Evolutionary conservation across 306 rosid species (phyloP).

Genomic region (Calophaca sinica): DNA sequence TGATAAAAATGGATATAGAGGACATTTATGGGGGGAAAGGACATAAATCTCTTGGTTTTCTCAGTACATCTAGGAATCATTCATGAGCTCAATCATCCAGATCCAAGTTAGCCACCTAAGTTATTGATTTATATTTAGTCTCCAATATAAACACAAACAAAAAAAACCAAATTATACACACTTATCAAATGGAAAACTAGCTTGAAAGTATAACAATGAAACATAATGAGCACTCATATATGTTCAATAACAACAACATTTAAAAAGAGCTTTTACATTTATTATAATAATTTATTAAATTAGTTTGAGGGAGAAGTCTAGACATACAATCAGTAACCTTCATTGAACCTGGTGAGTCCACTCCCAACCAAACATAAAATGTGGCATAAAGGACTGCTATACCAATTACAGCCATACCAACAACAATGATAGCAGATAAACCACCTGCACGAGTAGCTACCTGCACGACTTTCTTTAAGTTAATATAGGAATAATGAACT

Average conservation of each 20-base stretch:
- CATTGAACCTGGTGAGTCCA: conserved; percentile 87
- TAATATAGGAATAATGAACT: conserved; percentile 48
- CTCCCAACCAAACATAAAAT: conserved; percentile 94
- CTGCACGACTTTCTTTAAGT: conserved; percentile 65
- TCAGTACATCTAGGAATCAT: conserved; percentile 28
- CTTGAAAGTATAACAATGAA: conserved; percentile 23
- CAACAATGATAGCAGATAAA: conserved; percentile 90
- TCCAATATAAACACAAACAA: conserved; percentile 22
- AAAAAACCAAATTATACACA: conserved; percentile 37
- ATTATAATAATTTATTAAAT: conserved; percentile 32
- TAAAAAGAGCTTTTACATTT: conserved; percentile 6
- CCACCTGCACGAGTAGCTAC: conserved; percentile 99
- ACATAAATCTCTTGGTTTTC: conserved; percentile 5
- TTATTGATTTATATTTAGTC: not conserved
- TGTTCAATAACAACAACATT: conserved; percentile 38
- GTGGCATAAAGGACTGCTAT: conserved; percentile 90
- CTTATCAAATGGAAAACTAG: conserved; percentile 35
- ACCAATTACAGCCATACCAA: conserved; percentile 99
- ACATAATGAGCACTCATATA: conserved; percentile 21
- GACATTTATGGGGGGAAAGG: conserved; percentile 11
- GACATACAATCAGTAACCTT: conserved; percentile 97
- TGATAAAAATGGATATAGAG: conserved; percentile 8
- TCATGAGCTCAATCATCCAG: conserved; percentile 35
- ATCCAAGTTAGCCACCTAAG: conserved; percentile 3
- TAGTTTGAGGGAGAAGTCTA: conserved; percentile 50